Base-by-base conservation (phyloP, 23 red algal genomes). In the Cyanidiococcus yangmingshanensis region DNA sequence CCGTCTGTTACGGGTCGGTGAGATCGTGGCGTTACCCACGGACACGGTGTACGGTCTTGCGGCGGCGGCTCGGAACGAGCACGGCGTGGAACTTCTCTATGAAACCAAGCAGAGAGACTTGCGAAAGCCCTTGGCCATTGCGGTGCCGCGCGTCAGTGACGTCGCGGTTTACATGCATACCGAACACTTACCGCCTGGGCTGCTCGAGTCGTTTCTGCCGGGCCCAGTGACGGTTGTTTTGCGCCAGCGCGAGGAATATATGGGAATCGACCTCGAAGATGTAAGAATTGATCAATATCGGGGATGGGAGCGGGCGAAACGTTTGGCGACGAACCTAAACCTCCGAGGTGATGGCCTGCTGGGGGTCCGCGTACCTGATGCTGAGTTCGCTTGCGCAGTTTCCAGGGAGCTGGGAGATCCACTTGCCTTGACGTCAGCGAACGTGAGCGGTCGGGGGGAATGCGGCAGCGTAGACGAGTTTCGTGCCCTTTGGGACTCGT, bases 381-480 rank as follows among this genome's bases (percentile, higher is more conserved):
- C 63, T 25, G 7, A 7, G 12, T 71, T 71, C 32, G 63, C 32
- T 7, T 35, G 63, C 63, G 63, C 21, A 29, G 63, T 71, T 25
- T 71, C 63, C 21, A 12, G 63, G 12, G n/a, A 71, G 27, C 63
- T 71, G 3, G 63, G 63, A 7, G 63, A 71, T 30, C 63, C 63
- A 29, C 32, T 71, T 12, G 63, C 63, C 16, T 35, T 71, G n/a
- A 71, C 63, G 21, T 71, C 63, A 3, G 63, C 63, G n/a, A 71
- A 71, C 27, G n/a, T 35, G 16, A 71, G 63, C 63, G 63, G 63
- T 35, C n/a, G n/a, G 3, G 32, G n/a, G 7, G 63, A 71, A 7
- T 71, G 63, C 63, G 63, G n/a, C 63, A 71, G 63, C 27, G 63
- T 71, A 3, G 63, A 71, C 32, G 63, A 25, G 63, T 71, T 71